Evolutionary conservation across 306 rosid species (phyloP), one percentile per base, ranked within the genome.

Genomic region (Canavalia gladiata): DNA sequence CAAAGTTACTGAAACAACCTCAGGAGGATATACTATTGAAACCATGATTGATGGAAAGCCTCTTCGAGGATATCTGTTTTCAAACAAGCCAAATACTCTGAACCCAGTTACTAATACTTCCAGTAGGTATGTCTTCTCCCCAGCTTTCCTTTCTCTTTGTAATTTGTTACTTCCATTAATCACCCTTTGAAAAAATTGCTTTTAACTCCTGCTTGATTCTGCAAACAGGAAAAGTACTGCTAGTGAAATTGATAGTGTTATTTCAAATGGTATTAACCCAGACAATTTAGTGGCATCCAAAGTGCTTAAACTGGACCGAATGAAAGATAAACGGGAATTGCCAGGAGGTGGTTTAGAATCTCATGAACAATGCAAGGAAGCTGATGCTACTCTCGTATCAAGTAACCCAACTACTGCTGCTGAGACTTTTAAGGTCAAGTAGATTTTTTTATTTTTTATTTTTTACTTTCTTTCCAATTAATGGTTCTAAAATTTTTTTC

Each of bases 1-100:
- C 83, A 91, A 83, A 87, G 90, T 96, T 74, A 90, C 91, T 52
- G 90, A 90, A 85, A 89, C 78, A 86, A 87, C 87, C 71, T 62
- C 86, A 8, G 94, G 84, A 70, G 99, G 98, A 72, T 93, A 85
- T 75, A 72, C 89, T 35, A 88, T 96, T 55, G 99, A 96, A 90
- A 96, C 99, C 75, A 83, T 89, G 66, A 91, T 96, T 43, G 98
- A 96, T 74, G 99, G 99, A 81, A 96, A 88, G 92, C 97, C 91
- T 80, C 92, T 96, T 70, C 94, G 93, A 6, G 99, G 99, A 83
- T 35, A 93, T 63, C 80, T 96, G 80, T 91, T 96, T 85, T 62
- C 84, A 74, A 89, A 84, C 91, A 87, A 86, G 77, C 84, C 91
- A 73, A 87, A 68, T 75, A 49, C 86, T 59, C 46, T 37, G 76